phyloP scores from a whole-genome alignment of 2,329 filamentous ascomycete genomes.

The Juglanconis juglandina region DNA sequence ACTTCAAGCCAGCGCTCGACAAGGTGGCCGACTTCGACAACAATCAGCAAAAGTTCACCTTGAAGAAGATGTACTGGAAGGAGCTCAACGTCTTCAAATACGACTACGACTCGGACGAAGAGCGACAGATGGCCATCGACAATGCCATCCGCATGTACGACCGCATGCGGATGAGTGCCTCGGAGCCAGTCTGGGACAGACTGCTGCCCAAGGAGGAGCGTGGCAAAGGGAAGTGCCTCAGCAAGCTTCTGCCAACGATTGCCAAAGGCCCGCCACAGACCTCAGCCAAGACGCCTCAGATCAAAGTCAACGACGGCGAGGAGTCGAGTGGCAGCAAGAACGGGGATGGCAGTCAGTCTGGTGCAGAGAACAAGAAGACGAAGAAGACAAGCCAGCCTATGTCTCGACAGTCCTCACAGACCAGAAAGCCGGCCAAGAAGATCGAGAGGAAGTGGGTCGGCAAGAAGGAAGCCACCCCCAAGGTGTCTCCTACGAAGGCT shows the following conservation, averaged over 20 bases:
- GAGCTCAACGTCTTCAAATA: slow-evolving; percentile 64
- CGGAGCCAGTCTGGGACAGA: slow-evolving; percentile 59
- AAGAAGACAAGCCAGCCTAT: slow-evolving; percentile 40
- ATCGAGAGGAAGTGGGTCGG: slow-evolving; percentile 50
- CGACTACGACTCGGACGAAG: slow-evolving; percentile 49
- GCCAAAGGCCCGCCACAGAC: slow-evolving; percentile 47
- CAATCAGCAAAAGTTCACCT: slow-evolving; percentile 48
- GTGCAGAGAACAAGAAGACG: slow-evolving; percentile 27
- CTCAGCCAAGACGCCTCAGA: slow-evolving; percentile 50
- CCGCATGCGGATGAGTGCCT: slow-evolving; percentile 52
- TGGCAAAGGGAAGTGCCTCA: slow-evolving; percentile 58
- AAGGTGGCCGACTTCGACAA: slow-evolving; percentile 56
- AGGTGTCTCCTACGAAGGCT: slow-evolving; percentile 41
- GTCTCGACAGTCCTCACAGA: slow-evolving; percentile 50
- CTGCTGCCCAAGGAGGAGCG: slow-evolving; percentile 57
- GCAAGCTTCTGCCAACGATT: slow-evolving; percentile 58
- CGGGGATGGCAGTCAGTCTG: slow-evolving; percentile 36
- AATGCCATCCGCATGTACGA: slow-evolving; percentile 59
- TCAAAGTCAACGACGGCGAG: slow-evolving; percentile 49
- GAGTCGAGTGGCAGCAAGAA: slow-evolving; percentile 42
- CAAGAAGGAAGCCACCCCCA: slow-evolving; percentile 36
- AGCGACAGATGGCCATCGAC: slow-evolving; percentile 59
- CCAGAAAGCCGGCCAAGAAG: slow-evolving; percentile 53
- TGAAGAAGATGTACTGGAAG: slow-evolving; percentile 58
- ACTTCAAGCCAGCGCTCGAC: slow-evolving; percentile 51